These are phyloP conservation scores for Picochlorum sp. DNA, from an alignment of 139 green algal species.

Conservation along the genomic window DNA sequence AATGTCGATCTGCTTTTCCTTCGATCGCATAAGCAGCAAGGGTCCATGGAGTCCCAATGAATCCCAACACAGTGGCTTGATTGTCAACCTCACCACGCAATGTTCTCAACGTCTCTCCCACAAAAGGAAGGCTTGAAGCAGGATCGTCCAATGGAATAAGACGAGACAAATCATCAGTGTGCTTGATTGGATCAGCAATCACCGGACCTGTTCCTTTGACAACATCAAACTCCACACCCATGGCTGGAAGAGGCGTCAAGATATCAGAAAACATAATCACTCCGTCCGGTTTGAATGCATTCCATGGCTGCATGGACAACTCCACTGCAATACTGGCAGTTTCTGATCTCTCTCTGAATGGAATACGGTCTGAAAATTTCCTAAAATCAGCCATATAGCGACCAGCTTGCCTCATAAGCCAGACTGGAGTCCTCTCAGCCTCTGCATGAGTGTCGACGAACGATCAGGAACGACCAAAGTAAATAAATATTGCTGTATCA, in stretches of 20 bases:
- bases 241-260: conserved; percentile 88
- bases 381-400: conserved; percentile 98
- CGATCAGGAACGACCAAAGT: conserved; percentile 24
- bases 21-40: conserved; percentile 94
- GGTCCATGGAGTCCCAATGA: conserved; percentile 96
- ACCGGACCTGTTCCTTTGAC: conserved; percentile 89
- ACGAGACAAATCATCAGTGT: conserved; percentile 50
- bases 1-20: conserved; percentile 75
- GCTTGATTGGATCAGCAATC: conserved; percentile 59
- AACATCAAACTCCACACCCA: conserved; percentile 98
- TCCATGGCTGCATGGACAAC: conserved; percentile 92
- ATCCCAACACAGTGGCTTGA: conserved; percentile 82
- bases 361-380: conserved; percentile 85
- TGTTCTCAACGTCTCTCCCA: conserved; percentile 70
- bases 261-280: conserved; percentile 99
- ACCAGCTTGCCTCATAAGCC: conserved; percentile 98
- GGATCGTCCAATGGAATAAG: conserved; percentile 72
- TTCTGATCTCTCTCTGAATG: conserved; percentile 89
- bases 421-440: conserved; percentile 91
- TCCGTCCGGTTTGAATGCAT: conserved; percentile 86
- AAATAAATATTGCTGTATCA: neutral
- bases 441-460: conserved; percentile 22
- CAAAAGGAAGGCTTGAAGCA: conserved; percentile 65
- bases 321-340: conserved; percentile 91
- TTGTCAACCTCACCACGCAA: conserved; percentile 63